A percentile compares a stretch with the other conserved stretches of the same genome.
These are phyloP conservation scores for Linnemannia exigua DNA, from an alignment of 192 early-diverging fungal species.

Conservation along the genomic window DNA sequence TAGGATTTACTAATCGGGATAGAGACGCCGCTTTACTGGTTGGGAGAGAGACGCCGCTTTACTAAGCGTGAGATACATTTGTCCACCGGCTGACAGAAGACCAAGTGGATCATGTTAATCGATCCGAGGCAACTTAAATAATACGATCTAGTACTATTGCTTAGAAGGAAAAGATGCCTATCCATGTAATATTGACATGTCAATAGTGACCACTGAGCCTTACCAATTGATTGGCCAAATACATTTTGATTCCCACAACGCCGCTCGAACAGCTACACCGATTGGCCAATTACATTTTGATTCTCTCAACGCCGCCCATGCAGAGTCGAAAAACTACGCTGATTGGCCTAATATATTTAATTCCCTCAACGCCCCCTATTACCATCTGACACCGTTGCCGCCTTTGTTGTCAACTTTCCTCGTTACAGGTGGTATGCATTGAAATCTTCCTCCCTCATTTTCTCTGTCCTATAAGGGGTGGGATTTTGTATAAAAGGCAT, in stretches of 20 bases:
- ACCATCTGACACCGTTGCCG: too few relatives aligned
- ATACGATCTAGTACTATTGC: too few relatives aligned
- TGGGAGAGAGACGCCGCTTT: neutral
- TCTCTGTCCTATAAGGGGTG: neutral
- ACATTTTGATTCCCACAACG: too few relatives aligned
- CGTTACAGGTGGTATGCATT: too few relatives aligned
- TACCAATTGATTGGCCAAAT: too few relatives aligned
- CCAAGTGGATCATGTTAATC: neutral
- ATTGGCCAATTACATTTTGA: too few relatives aligned
- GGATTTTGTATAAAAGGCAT: conserved; percentile 9
- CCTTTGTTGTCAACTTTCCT: too few relatives aligned
- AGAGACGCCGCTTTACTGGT: conserved; percentile 1
- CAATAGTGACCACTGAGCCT: too few relatives aligned
- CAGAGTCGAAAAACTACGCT: neutral
- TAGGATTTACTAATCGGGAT: neutral
- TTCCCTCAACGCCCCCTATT: neutral
- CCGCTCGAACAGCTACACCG: too few relatives aligned
- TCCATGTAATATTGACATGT: too few relatives aligned
- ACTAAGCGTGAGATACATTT: neutral
- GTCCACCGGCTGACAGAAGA: conserved; percentile 5
- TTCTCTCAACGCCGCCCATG: neutral
- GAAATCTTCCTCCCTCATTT: neutral
- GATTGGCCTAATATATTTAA: neutral
- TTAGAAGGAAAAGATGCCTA: too few relatives aligned
- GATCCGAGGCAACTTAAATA: neutral